Percentiles rank a stretch among this genome's conserved stretches.
Conservation (phyloP, 768 basidiomycete species). For the Crucibulum laeve region DNA sequence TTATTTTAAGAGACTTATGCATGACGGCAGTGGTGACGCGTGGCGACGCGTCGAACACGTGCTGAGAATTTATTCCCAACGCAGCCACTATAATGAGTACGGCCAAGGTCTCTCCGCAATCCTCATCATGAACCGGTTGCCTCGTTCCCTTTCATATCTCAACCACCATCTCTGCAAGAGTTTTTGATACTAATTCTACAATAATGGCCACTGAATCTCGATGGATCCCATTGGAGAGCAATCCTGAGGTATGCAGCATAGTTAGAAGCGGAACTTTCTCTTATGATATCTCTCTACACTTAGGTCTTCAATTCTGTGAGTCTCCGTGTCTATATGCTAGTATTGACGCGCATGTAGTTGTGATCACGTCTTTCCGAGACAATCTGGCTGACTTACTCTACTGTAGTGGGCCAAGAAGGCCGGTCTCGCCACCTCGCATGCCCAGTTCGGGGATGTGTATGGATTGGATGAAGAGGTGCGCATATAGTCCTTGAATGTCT, state of each 20-base stretch:
- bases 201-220: too few species aligned
- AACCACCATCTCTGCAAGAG: too few species aligned
- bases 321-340: conserved; percentile 2
- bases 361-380: background rate
- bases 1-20: too few species aligned
- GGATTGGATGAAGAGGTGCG: conserved; percentile 66
- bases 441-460: conserved; percentile 66
- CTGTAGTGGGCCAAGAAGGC: conserved; percentile 67
- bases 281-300: conserved; percentile 3
- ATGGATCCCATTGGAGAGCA: conserved; percentile 84
- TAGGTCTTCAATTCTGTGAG: conserved; percentile 48
- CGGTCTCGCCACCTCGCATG: conserved; percentile 47
- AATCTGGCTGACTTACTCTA: background rate
- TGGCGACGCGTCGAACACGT: too few species aligned
- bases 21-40: too few species aligned
- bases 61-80: too few species aligned
- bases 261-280: background rate
- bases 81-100: too few species aligned
- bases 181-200: too few species aligned
- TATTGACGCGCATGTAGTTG: too few species aligned
- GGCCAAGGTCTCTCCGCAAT: too few species aligned
- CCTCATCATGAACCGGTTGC: too few species aligned
- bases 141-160: too few species aligned
- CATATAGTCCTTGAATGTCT: background rate
- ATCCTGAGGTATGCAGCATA: conserved; percentile 36